phyloP scores from a whole-genome alignment of 129 eudicot genomes.

The Flaveria ramosissima region DNA sequence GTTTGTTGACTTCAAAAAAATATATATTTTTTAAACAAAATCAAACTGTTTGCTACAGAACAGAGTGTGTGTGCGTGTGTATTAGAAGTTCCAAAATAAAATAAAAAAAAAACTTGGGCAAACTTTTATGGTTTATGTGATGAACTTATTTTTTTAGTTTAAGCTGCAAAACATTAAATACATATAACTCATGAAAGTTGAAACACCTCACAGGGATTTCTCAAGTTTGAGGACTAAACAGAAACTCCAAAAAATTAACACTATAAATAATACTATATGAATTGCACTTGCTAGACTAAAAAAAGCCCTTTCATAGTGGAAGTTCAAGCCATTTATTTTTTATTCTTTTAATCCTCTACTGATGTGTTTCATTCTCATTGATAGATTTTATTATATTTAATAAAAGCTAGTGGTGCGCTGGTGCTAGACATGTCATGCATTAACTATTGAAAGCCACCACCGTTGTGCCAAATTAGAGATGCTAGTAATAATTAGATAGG shows the following conservation, averaged over 20 bases:
- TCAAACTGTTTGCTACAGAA: constrained; percentile 9
- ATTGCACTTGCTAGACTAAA: constrained; percentile 9
- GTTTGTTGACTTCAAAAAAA: neutral
- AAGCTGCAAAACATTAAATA: constrained; percentile 13
- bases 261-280: neutral
- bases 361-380: constrained; percentile 7
- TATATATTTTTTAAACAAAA: neutral
- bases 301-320: constrained; percentile 17
- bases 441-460: constrained; percentile 16
- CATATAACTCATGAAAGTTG: neutral
- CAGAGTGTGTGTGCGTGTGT: neutral
- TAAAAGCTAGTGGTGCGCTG: constrained; percentile 22
- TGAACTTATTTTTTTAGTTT: neutral
- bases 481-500: neutral
- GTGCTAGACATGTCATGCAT: constrained; percentile 24
- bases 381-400: constrained; percentile 1
- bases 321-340: neutral
- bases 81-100: constrained; percentile 8
- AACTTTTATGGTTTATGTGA: constrained; percentile 14
- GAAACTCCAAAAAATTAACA: neutral
- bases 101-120: neutral
- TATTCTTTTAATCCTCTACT: constrained; percentile 13
- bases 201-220: neutral
- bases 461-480: constrained; percentile 13
- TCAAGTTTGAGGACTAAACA: neutral